Evolutionary conservation across 768 basidiomycete species (phyloP).

Genomic region (Boletellus ananas): DNA sequence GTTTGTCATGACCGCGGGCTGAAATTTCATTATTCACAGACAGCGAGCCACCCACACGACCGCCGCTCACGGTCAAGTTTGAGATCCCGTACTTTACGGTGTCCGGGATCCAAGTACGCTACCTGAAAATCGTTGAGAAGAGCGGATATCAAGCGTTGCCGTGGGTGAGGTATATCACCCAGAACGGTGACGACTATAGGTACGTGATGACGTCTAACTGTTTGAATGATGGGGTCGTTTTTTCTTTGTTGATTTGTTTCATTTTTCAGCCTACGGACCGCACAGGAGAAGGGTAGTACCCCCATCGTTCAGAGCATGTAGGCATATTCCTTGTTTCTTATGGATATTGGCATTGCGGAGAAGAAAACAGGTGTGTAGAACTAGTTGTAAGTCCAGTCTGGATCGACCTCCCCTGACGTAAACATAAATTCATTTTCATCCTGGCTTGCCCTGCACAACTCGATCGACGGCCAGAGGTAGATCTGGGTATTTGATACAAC

Average conservation of each 20-base stretch:
- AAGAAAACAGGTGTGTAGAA: neutral
- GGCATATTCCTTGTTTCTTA: neutral
- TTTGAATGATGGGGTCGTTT: neutral
- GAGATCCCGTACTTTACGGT: constrained; percentile 99
- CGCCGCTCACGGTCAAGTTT: constrained; percentile 95
- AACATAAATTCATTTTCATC: too few species aligned
- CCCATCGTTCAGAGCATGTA: constrained; percentile 43
- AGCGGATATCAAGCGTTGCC: constrained; percentile 95
- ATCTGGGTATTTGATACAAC: neutral
- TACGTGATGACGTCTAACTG: constrained; percentile 28
- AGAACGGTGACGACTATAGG: constrained; percentile 92
- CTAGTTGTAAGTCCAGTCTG: neutral
- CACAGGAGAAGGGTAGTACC: constrained; percentile 68
- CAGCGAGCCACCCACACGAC: constrained; percentile 65
- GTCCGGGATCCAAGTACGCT: constrained; percentile 95
- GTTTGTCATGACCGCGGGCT: neutral
- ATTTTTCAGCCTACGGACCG: constrained; percentile 60
- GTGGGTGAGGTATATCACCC: constrained; percentile 93
- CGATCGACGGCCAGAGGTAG: neutral
- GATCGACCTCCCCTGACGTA: too few species aligned
- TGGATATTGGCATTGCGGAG: neutral
- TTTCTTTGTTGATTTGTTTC: neutral
- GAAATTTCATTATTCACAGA: constrained; percentile 43
- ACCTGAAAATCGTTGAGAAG: constrained; percentile 98
- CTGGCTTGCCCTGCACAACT: too few species aligned